phyloP scores from a whole-genome alignment of 1,139 yeast genomes.

The Lodderomyces jiufengensis region DNA sequence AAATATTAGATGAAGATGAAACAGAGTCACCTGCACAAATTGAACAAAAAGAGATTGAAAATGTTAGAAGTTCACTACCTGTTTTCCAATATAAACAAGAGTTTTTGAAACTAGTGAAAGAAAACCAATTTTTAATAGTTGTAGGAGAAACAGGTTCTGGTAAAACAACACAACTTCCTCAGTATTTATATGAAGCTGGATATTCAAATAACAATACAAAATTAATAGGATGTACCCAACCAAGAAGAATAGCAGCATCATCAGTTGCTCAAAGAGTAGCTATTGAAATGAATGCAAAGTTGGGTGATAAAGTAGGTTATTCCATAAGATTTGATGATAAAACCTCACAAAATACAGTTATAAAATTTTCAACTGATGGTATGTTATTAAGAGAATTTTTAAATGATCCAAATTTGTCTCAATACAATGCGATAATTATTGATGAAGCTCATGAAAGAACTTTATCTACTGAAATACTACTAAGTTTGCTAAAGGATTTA shows the following conservation, averaged over 20 bases:
- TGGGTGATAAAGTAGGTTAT: slow-evolving; percentile 86
- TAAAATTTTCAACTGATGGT: slow-evolving; percentile 94
- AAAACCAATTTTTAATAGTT: slow-evolving; percentile 75
- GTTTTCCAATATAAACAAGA: slow-evolving; percentile 63
- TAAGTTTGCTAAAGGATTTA: slow-evolving; percentile 78
- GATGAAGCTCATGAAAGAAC: slow-evolving; percentile 98
- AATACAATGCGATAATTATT: slow-evolving; percentile 80
- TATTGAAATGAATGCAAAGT: slow-evolving; percentile 66
- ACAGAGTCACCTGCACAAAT: slow-evolving; percentile 14
- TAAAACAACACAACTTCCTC: slow-evolving; percentile 93
- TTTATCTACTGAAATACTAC: slow-evolving; percentile 81
- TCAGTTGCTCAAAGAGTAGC: slow-evolving; percentile 92
- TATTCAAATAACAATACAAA: slow-evolving; percentile 46
- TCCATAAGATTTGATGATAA: slow-evolving; percentile 82
- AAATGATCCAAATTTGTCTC: slow-evolving; percentile 63
- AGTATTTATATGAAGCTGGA: slow-evolving; percentile 80
- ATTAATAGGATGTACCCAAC: slow-evolving; percentile 89
- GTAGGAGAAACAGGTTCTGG: slow-evolving; percentile 99
- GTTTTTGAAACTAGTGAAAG: slow-evolving; percentile 57
- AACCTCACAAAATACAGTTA: slow-evolving; percentile 56
- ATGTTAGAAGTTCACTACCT: slow-evolving; percentile 66
- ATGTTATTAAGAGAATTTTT: slow-evolving; percentile 84
- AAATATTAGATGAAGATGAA: slow-evolving; percentile 25
- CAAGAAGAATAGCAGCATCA: slow-evolving; percentile 93
- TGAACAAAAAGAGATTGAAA: slow-evolving; percentile 32